Evolutionary conservation across 208 protist genomes (phyloP).

Genomic region (Kentomonas sorsogonicus): DNA sequence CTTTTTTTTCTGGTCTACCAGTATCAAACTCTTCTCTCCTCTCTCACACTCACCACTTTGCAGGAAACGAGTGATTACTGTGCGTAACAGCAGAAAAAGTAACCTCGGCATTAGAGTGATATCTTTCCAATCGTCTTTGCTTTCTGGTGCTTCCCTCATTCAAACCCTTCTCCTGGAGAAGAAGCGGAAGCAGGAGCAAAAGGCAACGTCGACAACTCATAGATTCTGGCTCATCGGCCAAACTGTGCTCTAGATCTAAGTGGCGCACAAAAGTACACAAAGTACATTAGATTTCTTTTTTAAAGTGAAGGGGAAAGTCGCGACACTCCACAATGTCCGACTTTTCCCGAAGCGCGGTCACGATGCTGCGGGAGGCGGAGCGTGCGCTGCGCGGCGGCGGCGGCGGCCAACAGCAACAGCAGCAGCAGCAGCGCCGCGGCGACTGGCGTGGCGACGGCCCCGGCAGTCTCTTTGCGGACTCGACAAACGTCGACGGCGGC

Average conservation of each 20-base stretch:
- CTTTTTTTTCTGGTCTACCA: neutral
- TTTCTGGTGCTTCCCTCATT: no score
- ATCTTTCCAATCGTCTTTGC: slow-evolving; percentile 13
- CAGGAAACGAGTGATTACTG: neutral
- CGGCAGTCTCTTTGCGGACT: neutral
- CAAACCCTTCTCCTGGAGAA: neutral
- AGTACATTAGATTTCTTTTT: slow-evolving; percentile 1
- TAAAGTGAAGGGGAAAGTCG: neutral
- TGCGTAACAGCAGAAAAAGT: no score
- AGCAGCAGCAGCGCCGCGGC: neutral
- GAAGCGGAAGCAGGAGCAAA: neutral
- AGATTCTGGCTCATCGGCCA: neutral
- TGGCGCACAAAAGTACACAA: neutral
- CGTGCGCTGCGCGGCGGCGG: slow-evolving; percentile 35
- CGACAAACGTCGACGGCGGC: no score
- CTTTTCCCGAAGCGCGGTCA: slow-evolving; percentile 53
- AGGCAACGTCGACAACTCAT: neutral
- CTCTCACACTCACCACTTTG: neutral
- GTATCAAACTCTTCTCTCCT: neutral
- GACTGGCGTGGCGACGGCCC: neutral
- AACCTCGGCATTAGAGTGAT: no score
- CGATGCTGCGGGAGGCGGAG: slow-evolving; percentile 61
- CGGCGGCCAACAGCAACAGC: neutral
- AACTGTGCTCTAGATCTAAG: neutral
- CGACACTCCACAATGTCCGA: slow-evolving; percentile 26